Conservation (phyloP, 2,329 filamentous ascomycete species). For the Tolypocladium cylindrosporum region DNA sequence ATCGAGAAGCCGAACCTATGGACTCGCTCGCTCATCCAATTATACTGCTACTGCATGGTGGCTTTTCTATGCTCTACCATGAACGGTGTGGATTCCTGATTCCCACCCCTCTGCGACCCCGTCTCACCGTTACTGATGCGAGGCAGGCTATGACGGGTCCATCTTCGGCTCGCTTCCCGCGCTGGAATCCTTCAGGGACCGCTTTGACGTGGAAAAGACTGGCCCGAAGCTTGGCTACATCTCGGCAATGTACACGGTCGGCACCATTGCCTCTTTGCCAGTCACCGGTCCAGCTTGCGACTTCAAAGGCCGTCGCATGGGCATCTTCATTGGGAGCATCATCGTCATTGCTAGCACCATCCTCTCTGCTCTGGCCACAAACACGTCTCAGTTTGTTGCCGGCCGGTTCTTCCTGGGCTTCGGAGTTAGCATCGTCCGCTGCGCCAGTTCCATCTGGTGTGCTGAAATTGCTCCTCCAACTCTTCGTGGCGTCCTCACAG, state of each 20-base stretch:
- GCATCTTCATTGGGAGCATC: constrained; percentile 31
- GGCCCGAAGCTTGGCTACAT: constrained; percentile 41
- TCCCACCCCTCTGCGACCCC: not conserved
- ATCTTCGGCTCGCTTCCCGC: constrained; percentile 42
- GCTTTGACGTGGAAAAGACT: constrained; percentile 36
- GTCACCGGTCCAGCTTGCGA: constrained; percentile 33
- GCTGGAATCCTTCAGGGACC: constrained; percentile 37
- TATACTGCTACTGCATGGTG: constrained; percentile 5
- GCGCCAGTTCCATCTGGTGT: constrained; percentile 36
- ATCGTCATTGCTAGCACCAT: constrained; percentile 35
- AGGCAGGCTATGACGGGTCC: constrained; percentile 33
- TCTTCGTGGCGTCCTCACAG: constrained; percentile 41
- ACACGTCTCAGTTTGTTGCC: constrained; percentile 35
- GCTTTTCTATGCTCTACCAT: constrained; percentile 8
- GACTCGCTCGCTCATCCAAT: constrained; percentile 5
- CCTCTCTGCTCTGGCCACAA: constrained; percentile 27
- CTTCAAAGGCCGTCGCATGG: constrained; percentile 30
- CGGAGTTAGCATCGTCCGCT: constrained; percentile 35
- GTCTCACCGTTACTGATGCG: not conserved
- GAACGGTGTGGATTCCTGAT: constrained; percentile 3
- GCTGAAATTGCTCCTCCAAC: constrained; percentile 36
- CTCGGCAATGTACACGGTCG: constrained; percentile 36
- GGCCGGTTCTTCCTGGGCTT: constrained; percentile 54
- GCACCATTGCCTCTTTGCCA: constrained; percentile 30
- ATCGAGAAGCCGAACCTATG: constrained; percentile 1